Evolutionary conservation across 2,329 filamentous ascomycete genomes (phyloP).

Genomic region (Venturia nashicola): DNA sequence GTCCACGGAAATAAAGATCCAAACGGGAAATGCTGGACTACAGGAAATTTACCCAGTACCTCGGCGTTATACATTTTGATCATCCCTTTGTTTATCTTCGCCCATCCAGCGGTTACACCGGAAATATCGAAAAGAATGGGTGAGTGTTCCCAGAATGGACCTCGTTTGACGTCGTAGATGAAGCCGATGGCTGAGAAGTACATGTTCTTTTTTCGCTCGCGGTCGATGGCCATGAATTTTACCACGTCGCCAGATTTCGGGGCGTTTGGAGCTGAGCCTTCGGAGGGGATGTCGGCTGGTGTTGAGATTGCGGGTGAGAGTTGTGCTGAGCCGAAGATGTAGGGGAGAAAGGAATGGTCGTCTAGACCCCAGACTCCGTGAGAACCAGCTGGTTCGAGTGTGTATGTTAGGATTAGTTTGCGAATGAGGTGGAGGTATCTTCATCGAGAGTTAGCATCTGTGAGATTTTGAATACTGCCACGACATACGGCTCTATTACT

Average conservation of each 20-base stretch:
- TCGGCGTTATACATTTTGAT: slow-evolving; percentile 99
- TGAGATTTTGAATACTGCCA: neutral
- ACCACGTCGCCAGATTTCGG: slow-evolving; percentile 60
- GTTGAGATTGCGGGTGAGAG: slow-evolving; percentile 53
- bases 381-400: slow-evolving; percentile 85
- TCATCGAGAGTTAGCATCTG: slow-evolving; percentile 2
- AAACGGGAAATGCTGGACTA: slow-evolving; percentile 77
- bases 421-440: slow-evolving; percentile 75
- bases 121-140: slow-evolving; percentile 91
- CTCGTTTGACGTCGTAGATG: slow-evolving; percentile 93
- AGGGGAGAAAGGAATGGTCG: slow-evolving; percentile 87
- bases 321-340: slow-evolving; percentile 91
- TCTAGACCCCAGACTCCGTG: slow-evolving; percentile 99
- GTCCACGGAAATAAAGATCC: slow-evolving; percentile 38
- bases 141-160: slow-evolving; percentile 90
- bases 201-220: slow-evolving; percentile 40
- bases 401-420: slow-evolving; percentile 78
- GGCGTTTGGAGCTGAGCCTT: slow-evolving; percentile 58
- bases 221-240: slow-evolving; percentile 27
- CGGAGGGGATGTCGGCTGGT: slow-evolving; percentile 49
- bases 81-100: slow-evolving; percentile 95
- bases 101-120: slow-evolving; percentile 81
- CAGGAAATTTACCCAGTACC: slow-evolving; percentile 90
- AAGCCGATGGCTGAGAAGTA: slow-evolving; percentile 95
- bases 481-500: slow-evolving; percentile 66